Base-by-base conservation (phyloP, 192 early-diverging fungal species). In the Linnemannia hyalina region DNA sequence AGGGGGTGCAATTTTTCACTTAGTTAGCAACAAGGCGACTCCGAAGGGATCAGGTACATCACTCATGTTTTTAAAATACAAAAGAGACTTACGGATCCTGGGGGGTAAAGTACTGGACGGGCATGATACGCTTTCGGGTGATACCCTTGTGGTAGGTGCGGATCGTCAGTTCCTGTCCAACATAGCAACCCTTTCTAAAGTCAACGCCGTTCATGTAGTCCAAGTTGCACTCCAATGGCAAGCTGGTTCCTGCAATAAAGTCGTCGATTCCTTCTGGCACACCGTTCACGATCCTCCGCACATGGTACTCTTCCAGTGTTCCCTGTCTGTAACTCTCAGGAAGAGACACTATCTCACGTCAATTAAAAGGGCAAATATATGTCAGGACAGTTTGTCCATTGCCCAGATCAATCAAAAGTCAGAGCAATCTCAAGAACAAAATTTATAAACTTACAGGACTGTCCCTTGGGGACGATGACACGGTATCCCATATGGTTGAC, bases 81-180 rank as follows among this genome's bases (percentile, higher is more conserved):
- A 26, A n/a, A 6, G 18, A 9, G 38, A 90, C 77, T 80, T 90
- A 90, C 90, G 69, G 78, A 23, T 94, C 90, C 29, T 78, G 78
- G 29, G 90, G 85, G 6, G 71, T 78, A 70, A 89, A 92, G 23
- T 96, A 84, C 78, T 95, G 93, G 1, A 97, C 91, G 6, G 97
- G 97, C 41, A 98, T 92, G 10, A 99, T 90, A 68, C 97, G 93
- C 91, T 99, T 99, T 63, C 98, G 93, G 57, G 95, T 96, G 8
- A 97, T 96, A 22, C 98, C 98, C 38, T 95, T 97, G 82, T 99
- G 97, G 78, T 99, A 94, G 16, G 97, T 99, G 68, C 98, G 91
- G 87, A 98, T 98, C 1, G 98, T 99, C 82, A 99, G 94, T 87
- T 99, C 98, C 87, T 99, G 98, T 20, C 98, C 98, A 40, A 99